Conservation (phyloP, 805 yeast species). For the Ogataea angusta region DNA sequence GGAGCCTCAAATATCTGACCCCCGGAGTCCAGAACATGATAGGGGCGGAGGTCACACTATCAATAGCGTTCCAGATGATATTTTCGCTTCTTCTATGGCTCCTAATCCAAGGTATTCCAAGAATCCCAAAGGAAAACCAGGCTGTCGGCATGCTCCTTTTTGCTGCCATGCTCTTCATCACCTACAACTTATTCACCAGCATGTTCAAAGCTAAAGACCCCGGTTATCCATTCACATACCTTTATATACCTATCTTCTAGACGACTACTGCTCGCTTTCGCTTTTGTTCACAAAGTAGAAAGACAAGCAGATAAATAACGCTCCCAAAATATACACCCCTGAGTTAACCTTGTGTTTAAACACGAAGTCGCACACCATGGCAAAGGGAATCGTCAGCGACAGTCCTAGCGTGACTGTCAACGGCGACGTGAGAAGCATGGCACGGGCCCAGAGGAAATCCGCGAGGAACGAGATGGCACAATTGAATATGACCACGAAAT, state of each 20-base stretch:
- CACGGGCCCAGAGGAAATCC: slow-evolving; percentile 94
- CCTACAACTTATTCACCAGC: slow-evolving; percentile 42
- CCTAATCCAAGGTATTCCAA: slow-evolving; percentile 31
- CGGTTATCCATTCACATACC: slow-evolving; percentile 44
- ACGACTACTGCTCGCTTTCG: slow-evolving; percentile 55
- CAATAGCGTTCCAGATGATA: slow-evolving; percentile 47
- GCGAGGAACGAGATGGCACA: slow-evolving; percentile 78
- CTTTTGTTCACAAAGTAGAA: slow-evolving; percentile 80
- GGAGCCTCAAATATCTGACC: slow-evolving; percentile 46
- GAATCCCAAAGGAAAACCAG: slow-evolving; percentile 5
- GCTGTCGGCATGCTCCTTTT: slow-evolving; percentile 22
- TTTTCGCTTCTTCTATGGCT: slow-evolving; percentile 41
- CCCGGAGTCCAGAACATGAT: slow-evolving; percentile 69
- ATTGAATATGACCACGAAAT: slow-evolving; percentile 56
- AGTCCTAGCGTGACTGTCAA: slow-evolving; percentile 94
- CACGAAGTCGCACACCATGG: slow-evolving; percentile 85
- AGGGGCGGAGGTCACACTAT: slow-evolving; percentile 61
- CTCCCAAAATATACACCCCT: slow-evolving; percentile 70
- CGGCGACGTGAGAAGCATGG: slow-evolving; percentile 90
- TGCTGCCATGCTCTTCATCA: slow-evolving; percentile 33
- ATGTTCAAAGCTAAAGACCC: slow-evolving; percentile 45
- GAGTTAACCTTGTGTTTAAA: slow-evolving; percentile 64
- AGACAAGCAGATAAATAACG: slow-evolving; percentile 72
- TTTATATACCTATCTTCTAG: slow-evolving; percentile 19
- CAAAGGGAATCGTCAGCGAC: slow-evolving; percentile 89